Conservation (phyloP, 176 grass and related monocot species). For the Phoenix dactylifera region DNA sequence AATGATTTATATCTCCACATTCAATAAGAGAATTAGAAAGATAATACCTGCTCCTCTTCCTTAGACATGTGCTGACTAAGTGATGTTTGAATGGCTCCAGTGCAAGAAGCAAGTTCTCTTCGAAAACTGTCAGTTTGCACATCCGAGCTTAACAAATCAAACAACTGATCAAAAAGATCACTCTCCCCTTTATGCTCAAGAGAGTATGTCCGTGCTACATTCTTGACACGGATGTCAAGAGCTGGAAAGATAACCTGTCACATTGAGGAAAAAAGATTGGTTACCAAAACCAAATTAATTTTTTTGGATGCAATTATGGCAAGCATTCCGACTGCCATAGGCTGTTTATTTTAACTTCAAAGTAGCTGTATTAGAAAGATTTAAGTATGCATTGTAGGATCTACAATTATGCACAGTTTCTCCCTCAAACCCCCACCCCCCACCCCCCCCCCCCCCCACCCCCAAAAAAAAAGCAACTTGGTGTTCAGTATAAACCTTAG, state of each 20-base stretch:
- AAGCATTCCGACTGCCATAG: too few species aligned
- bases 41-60: conserved; percentile 82
- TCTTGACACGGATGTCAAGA: conserved; percentile 85
- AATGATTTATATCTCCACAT: too few species aligned
- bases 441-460: too few species aligned
- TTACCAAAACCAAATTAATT: neutral
- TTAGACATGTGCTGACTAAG: conserved; percentile 88
- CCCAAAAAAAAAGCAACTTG: too few species aligned
- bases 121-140: conserved; percentile 30
- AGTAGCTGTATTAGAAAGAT: too few species aligned
- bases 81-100: conserved; percentile 62
- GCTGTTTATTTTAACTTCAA: too few species aligned
- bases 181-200: conserved; percentile 81
- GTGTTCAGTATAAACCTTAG: too few species aligned
- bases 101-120: conserved; percentile 69
- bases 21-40: neutral
- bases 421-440: too few species aligned
- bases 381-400: too few species aligned
- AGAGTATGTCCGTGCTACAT: conserved; percentile 75
- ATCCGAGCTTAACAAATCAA: conserved; percentile 44
- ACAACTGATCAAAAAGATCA: conserved; percentile 54
- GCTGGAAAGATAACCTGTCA: conserved; percentile 88
- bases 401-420: too few species aligned
- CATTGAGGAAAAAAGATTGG: conserved; percentile 13
- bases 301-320: neutral